These are phyloP conservation scores for Kockovaella imperatae DNA, from an alignment of 768 basidiomycete genomes.

Conservation along the genomic window DNA sequence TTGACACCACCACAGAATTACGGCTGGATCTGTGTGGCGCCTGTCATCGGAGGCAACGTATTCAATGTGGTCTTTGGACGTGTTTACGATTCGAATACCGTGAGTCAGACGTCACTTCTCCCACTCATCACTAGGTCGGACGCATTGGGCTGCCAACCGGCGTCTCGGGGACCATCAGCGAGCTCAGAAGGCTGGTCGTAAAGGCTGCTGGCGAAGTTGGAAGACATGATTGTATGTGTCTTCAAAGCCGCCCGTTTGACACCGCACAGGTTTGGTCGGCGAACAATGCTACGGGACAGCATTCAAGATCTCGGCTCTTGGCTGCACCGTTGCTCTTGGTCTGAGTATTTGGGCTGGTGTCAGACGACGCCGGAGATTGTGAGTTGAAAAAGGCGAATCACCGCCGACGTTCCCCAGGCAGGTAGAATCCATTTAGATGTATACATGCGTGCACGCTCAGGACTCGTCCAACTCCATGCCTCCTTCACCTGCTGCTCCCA, in stretches of 20 bases:
- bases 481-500: too few relatives aligned
- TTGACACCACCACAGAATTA: constrained; percentile 60
- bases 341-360: constrained; percentile 19
- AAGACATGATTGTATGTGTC: neutral
- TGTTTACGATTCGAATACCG: constrained; percentile 66
- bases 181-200: neutral
- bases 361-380: constrained; percentile 15
- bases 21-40: constrained; percentile 68
- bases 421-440: too few relatives aligned
- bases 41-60: constrained; percentile 66
- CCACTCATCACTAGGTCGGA: neutral
- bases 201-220: neutral
- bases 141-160: neutral
- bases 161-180: neutral
- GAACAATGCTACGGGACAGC: constrained; percentile 31
- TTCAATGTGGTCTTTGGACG: constrained; percentile 77
- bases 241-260: neutral
- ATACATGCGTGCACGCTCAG: too few relatives aligned
- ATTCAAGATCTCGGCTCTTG: constrained; percentile 26
- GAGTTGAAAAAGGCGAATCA: constrained; percentile 10
- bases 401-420: too few relatives aligned
- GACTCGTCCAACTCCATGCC: constrained; percentile 1
- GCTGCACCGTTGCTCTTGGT: constrained; percentile 22
- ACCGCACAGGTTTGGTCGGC: constrained; percentile 27
- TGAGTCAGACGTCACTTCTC: too few relatives aligned